phyloP scores from a whole-genome alignment of 2,329 filamentous ascomycete genomes.

The Cercospora sesami region DNA sequence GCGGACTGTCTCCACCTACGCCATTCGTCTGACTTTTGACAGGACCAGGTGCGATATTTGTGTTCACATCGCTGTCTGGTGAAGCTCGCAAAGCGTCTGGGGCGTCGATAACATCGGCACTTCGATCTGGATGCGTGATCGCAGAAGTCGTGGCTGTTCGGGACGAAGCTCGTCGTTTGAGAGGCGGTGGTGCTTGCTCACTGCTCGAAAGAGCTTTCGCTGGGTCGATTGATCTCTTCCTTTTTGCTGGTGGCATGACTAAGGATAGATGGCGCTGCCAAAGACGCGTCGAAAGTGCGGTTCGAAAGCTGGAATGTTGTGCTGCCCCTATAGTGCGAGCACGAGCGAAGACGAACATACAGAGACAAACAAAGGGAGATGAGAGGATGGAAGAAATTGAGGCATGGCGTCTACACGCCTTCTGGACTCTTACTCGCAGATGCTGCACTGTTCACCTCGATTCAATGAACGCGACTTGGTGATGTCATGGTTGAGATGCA shows the following conservation, averaged over 20 bases:
- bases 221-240: conserved; percentile 28
- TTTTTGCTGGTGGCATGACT: conserved; percentile 31
- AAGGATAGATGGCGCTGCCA: not conserved
- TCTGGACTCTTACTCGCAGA: not conserved
- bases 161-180: conserved; percentile 22
- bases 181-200: conserved; percentile 11
- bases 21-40: conserved; percentile 29
- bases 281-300: not conserved
- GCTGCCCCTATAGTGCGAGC: not conserved
- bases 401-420: not conserved
- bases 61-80: conserved; percentile 43
- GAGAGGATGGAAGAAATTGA: not conserved
- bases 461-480: not conserved
- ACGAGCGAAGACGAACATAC: not conserved
- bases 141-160: conserved; percentile 21
- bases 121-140: conserved; percentile 36
- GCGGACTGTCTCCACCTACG: conserved; percentile 33
- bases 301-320: not conserved
- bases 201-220: conserved; percentile 2
- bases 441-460: conserved; percentile 3
- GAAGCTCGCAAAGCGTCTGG: conserved; percentile 46
- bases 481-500: conserved; percentile 2
- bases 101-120: conserved; percentile 46
- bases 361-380: not conserved
- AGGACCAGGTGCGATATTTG: conserved; percentile 33